Evolutionary conservation across 352 stramenopile genomes (phyloP).

Genomic region (Phytophthora fragariae): DNA sequence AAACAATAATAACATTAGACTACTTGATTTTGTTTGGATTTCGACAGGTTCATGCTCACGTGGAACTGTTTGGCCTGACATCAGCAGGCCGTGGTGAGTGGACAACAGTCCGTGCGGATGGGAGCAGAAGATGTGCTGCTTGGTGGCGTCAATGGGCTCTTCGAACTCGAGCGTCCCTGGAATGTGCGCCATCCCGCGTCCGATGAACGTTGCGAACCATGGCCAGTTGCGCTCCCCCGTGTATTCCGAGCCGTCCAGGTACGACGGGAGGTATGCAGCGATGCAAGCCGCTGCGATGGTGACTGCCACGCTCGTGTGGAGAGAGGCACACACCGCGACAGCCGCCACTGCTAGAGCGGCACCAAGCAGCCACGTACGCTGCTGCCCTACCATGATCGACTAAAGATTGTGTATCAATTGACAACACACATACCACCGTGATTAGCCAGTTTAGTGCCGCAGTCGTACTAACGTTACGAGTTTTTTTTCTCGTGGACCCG

Average conservation of each 20-base stretch:
- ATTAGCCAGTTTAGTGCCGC: slow-evolving; percentile 21
- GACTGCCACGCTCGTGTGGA: slow-evolving; percentile 25
- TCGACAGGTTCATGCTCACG: slow-evolving; percentile 39
- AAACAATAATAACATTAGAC: slow-evolving; percentile 1
- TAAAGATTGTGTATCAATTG: not conserved
- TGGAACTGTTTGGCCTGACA: slow-evolving; percentile 66
- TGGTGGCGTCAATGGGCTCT: slow-evolving; percentile 57
- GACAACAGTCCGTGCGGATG: slow-evolving; percentile 84
- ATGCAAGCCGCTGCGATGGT: slow-evolving; percentile 36
- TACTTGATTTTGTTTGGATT: not conserved
- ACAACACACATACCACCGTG: not conserved
- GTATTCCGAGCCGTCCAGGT: slow-evolving; percentile 63
- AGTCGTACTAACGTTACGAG: not conserved
- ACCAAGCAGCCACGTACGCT: slow-evolving; percentile 41
- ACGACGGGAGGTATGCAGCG: slow-evolving; percentile 63
- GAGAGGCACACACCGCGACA: slow-evolving; percentile 41
- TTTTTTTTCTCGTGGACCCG: not conserved
- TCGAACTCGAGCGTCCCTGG: slow-evolving; percentile 77
- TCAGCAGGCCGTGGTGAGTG: slow-evolving; percentile 68
- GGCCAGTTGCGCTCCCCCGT: slow-evolving; percentile 68
- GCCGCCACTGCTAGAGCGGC: slow-evolving; percentile 41
- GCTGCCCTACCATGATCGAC: slow-evolving; percentile 19
- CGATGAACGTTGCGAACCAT: slow-evolving; percentile 56
- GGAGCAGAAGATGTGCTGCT: slow-evolving; percentile 83
- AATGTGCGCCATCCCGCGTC: slow-evolving; percentile 43